Conservation (phyloP, 2,329 filamentous ascomycete genomes). For the Dichotomopilus funicola region DNA sequence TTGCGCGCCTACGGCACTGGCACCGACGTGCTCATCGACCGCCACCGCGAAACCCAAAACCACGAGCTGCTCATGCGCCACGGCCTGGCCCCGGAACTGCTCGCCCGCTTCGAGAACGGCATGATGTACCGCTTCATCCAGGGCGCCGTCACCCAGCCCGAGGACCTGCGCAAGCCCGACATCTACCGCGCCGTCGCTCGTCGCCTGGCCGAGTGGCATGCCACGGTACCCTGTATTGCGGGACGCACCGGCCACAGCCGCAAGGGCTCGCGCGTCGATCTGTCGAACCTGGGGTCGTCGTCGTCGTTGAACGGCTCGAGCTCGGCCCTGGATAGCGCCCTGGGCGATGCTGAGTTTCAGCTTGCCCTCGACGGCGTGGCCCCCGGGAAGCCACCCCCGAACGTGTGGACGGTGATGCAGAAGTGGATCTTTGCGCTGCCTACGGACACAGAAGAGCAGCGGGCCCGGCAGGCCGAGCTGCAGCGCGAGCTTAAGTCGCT, state of each 20-base stretch:
- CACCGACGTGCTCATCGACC: conserved; percentile 92
- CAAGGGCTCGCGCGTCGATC: conserved; percentile 25
- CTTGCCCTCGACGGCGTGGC: conserved; percentile 45
- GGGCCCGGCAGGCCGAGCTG: conserved; percentile 58
- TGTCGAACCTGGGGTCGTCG: too few relatives aligned
- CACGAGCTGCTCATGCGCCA: conserved; percentile 83
- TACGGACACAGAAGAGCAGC: conserved; percentile 61
- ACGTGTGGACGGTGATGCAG: conserved; percentile 91
- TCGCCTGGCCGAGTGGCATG: conserved; percentile 90
- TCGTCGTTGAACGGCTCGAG: conserved; percentile 6
- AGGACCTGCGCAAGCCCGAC: conserved; percentile 67
- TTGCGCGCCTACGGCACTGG: conserved; percentile 91
- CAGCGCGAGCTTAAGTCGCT: conserved; percentile 69
- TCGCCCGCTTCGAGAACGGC: conserved; percentile 92
- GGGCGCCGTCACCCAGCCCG: conserved; percentile 71
- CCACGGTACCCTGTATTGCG: conserved; percentile 54
- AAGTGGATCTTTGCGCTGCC: conserved; percentile 91
- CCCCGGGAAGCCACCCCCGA: conserved; percentile 67
- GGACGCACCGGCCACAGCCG: conserved; percentile 34
- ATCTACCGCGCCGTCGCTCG: conserved; percentile 80
- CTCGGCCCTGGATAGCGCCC: conserved; percentile 28
- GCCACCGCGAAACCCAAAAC: conserved; percentile 71
- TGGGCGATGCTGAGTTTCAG: conserved; percentile 32
- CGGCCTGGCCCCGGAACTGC: conserved; percentile 75
- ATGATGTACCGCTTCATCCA: conserved; percentile 89